These are phyloP conservation scores for Trichomonascaceae sp. DNA, from an alignment of 1,139 yeast genomes.

Conservation along the genomic window DNA sequence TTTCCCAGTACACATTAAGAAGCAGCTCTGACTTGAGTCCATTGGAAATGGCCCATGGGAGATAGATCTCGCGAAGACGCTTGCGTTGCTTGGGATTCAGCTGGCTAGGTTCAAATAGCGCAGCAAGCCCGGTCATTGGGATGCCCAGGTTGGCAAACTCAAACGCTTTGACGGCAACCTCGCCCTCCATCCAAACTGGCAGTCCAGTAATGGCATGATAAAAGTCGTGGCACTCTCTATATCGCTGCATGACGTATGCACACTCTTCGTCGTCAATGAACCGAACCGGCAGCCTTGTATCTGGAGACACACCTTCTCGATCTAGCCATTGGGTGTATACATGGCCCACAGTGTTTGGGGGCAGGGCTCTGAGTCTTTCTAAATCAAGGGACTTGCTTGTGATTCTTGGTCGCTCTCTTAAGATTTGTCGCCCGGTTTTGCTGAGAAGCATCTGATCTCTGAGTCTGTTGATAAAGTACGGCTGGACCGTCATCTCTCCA, in stretches of 20 bases:
- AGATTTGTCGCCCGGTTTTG: conserved; percentile 60
- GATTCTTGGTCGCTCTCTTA: conserved; percentile 72
- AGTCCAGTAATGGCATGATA: conserved; percentile 86
- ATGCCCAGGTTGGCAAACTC: conserved; percentile 89
- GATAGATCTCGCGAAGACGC: conserved; percentile 40
- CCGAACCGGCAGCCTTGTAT: conserved; percentile 77
- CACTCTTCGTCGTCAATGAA: conserved; percentile 83
- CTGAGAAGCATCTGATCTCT: conserved; percentile 66
- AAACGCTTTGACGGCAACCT: conserved; percentile 80
- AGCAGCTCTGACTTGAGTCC: conserved; percentile 67
- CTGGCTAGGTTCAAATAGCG: conserved; percentile 72
- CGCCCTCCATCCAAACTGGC: conserved; percentile 91
- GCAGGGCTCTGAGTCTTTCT: conserved; percentile 44
- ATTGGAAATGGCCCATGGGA: conserved; percentile 80
- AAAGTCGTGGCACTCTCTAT: conserved; percentile 94
- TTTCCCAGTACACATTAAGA: conserved; percentile 90
- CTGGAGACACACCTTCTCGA: conserved; percentile 84
- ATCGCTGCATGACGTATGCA: conserved; percentile 83
- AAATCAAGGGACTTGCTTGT: conserved; percentile 60
- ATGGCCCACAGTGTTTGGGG: conserved; percentile 64
- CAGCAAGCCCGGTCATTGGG: conserved; percentile 93
- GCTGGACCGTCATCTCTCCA: conserved; percentile 84
- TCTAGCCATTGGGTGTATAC: conserved; percentile 74
- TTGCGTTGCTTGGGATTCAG: conserved; percentile 43
- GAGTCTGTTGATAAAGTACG: conserved; percentile 47